A percentile compares a stretch with the other conserved stretches of the same genome.
These are phyloP conservation scores for Saturnispora serradocipensis DNA, from an alignment of 805 yeast species.

Conservation along the genomic window DNA sequence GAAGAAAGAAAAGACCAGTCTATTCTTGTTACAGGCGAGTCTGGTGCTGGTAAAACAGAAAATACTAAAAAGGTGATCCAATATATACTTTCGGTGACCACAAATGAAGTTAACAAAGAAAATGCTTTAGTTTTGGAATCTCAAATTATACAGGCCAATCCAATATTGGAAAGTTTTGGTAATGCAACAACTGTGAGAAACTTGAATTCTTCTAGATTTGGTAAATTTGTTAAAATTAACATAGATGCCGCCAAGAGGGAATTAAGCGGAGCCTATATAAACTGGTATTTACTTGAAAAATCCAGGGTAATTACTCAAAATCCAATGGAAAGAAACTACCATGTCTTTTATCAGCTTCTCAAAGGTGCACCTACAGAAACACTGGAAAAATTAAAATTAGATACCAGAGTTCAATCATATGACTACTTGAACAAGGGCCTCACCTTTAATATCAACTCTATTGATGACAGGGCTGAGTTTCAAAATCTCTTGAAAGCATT, in stretches of 20 bases:
- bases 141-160: constrained; percentile 88
- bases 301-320: constrained; percentile 82
- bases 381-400: constrained; percentile 40
- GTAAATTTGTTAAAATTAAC: constrained; percentile 86
- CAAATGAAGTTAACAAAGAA: constrained; percentile 18
- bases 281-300: constrained; percentile 89
- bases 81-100: constrained; percentile 72
- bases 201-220: constrained; percentile 92
- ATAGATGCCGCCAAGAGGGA: constrained; percentile 39
- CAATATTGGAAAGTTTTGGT: constrained; percentile 92
- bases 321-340: constrained; percentile 78
- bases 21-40: constrained; percentile 94
- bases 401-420: constrained; percentile 33
- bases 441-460: constrained; percentile 51
- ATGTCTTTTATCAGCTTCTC: constrained; percentile 81
- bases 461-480: constrained; percentile 70
- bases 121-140: constrained; percentile 52
- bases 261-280: constrained; percentile 84
- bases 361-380: constrained; percentile 49
- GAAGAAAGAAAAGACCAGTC: constrained; percentile 71
- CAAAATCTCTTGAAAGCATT: constrained; percentile 56
- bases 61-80: constrained; percentile 92
- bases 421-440: constrained; percentile 49
- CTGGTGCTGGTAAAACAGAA: constrained; percentile 98
- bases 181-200: constrained; percentile 93